Evolutionary conservation across 371 early-diverging fungal species (phyloP).

Genomic region (Cokeromyces recurvatus): DNA sequence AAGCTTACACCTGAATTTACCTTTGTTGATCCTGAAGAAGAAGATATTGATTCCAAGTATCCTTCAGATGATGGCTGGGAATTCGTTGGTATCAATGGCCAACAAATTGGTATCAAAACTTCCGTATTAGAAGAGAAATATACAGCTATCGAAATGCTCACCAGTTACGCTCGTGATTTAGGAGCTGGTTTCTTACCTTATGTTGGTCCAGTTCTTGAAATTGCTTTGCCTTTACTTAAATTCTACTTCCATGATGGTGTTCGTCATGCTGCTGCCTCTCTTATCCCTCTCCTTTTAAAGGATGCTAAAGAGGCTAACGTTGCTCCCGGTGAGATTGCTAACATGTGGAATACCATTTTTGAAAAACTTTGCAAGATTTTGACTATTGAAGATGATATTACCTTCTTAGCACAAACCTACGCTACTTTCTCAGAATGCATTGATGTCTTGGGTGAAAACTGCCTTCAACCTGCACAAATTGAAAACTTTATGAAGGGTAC

Average conservation of each 20-base stretch:
- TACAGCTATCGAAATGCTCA: conserved; percentile 96
- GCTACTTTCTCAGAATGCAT: conserved; percentile 71
- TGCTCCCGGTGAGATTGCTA: conserved; percentile 35
- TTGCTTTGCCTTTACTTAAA: conserved; percentile 84
- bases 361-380: conserved; percentile 68
- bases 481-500: conserved; percentile 64
- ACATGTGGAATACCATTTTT: conserved; percentile 64
- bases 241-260: conserved; percentile 98
- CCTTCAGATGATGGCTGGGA: conserved; percentile 95
- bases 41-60: conserved; percentile 81
- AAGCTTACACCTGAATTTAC: conserved; percentile 90
- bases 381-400: conserved; percentile 70
- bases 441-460: conserved; percentile 62
- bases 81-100: conserved; percentile 81
- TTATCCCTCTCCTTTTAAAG: conserved; percentile 77
- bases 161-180: conserved; percentile 90
- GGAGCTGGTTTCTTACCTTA: conserved; percentile 86
- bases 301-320: conserved; percentile 54
- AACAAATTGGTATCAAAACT: conserved; percentile 94
- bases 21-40: conserved; percentile 78
- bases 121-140: conserved; percentile 93
- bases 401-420: conserved; percentile 74
- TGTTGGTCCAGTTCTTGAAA: conserved; percentile 74
- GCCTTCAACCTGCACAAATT: conserved; percentile 60
- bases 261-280: conserved; percentile 79